Conservation (phyloP, 768 basidiomycete genomes). For the Suillus hirtellus region DNA sequence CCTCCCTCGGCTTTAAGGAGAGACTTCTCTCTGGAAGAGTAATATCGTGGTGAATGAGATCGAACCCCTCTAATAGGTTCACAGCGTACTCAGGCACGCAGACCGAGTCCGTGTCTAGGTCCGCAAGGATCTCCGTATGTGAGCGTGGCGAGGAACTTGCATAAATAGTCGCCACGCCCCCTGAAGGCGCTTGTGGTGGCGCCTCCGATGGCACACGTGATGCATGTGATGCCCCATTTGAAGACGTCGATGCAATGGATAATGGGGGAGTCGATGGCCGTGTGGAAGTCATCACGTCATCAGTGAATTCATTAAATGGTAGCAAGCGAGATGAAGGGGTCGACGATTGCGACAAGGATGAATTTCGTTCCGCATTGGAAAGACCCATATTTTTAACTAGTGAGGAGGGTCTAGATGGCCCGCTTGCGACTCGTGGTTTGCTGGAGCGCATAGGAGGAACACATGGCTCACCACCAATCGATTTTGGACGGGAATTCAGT, state of each 20-base stretch:
- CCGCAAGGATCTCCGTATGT: slow-evolving; percentile 39
- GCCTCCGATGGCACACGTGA: slow-evolving; percentile 2
- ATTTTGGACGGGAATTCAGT: slow-evolving; percentile 27
- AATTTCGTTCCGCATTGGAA: background rate
- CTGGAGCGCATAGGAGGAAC: slow-evolving; percentile 31
- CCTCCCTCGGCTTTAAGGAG: slow-evolving; percentile 31
- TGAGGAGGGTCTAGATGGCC: slow-evolving; percentile 18
- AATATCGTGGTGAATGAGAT: slow-evolving; percentile 36
- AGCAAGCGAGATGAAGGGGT: slow-evolving; percentile 24
- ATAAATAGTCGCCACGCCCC: slow-evolving; percentile 39
- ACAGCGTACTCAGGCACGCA: slow-evolving; percentile 46
- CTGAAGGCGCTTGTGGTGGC: slow-evolving; percentile 14
- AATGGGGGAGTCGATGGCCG: slow-evolving; percentile 32
- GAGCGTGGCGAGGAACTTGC: slow-evolving; percentile 34
- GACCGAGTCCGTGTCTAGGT: slow-evolving; percentile 33
- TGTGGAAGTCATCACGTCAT: slow-evolving; percentile 22
- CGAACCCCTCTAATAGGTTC: slow-evolving; percentile 45
- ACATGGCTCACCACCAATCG: slow-evolving; percentile 28
- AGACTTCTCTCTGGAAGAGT: slow-evolving; percentile 33
- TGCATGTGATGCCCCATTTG: slow-evolving; percentile 16
- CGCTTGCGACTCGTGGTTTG: slow-evolving; percentile 23
- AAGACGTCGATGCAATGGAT: slow-evolving; percentile 29
- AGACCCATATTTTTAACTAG: slow-evolving; percentile 13
- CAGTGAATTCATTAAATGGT: slow-evolving; percentile 23
- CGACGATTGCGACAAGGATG: slow-evolving; percentile 11